Percentiles rank a stretch among this genome's conserved stretches.
Conservation (phyloP, 2,329 filamentous ascomycete species). For the Seiridium unicorne region DNA sequence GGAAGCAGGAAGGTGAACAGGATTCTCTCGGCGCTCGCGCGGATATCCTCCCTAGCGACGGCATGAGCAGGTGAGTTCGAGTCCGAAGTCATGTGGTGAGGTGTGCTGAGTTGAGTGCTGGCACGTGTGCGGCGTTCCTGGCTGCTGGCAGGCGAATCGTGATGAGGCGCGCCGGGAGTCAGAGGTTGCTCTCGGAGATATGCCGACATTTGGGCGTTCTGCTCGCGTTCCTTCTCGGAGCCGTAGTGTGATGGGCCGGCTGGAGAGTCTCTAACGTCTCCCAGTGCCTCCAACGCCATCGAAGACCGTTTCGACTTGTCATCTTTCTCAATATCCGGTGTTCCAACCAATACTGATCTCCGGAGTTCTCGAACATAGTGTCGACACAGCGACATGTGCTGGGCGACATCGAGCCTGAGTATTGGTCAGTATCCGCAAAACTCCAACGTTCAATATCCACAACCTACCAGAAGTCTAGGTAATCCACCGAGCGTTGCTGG, state of each 20-base stretch:
- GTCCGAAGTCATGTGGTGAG: slow-evolving; percentile 64
- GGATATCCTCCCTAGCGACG: slow-evolving; percentile 85
- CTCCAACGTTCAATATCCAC: background rate
- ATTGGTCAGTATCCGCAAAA: background rate
- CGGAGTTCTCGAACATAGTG: slow-evolving; percentile 96
- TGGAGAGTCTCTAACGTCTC: slow-evolving; percentile 61
- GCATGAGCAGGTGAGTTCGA: slow-evolving; percentile 81
- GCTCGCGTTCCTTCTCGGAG: slow-evolving; percentile 70
- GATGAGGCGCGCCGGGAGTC: slow-evolving; percentile 32
- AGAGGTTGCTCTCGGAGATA: slow-evolving; percentile 71
- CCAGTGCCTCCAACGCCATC: slow-evolving; percentile 69
- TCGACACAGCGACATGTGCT: slow-evolving; percentile 96
- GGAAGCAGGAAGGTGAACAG: slow-evolving; percentile 96
- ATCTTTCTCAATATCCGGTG: slow-evolving; percentile 81
- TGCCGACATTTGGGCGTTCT: slow-evolving; percentile 87
- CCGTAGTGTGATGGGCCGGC: slow-evolving; percentile 62
- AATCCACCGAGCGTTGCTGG: slow-evolving; percentile 95
- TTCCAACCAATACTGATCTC: slow-evolving; percentile 87
- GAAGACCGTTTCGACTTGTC: slow-evolving; percentile 79
- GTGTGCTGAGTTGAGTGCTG: slow-evolving; percentile 57
- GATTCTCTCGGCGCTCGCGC: slow-evolving; percentile 94
- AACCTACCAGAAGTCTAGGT: slow-evolving; percentile 90
- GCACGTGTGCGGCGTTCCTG: slow-evolving; percentile 42
- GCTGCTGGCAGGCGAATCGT: slow-evolving; percentile 56
- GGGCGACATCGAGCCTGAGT: slow-evolving; percentile 92